Evolutionary conservation across 1,284 basidiomycete species (phyloP), one percentile per base, ranked within the genome.

Genomic region (Sporisorium scitamineum): DNA sequence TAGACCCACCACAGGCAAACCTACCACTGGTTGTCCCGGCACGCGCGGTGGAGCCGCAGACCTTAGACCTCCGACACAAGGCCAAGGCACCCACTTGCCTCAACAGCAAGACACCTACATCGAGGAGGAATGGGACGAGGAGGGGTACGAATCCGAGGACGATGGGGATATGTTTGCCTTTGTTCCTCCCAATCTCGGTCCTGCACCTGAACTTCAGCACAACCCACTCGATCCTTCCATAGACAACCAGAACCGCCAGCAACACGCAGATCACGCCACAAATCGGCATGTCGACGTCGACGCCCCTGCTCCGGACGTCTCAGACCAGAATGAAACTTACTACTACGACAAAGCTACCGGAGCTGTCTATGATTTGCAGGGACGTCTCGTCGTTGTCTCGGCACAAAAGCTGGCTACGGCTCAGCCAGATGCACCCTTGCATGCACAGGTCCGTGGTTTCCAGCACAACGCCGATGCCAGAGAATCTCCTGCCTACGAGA

Each of bases 121-220:
- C 10, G 54, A 77, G 31, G 70, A 78, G 24, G 73, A 81, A 29
- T 72, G 66, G 63, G 72, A 78, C 34, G 80, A 82, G 20, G 75
- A 82, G 14, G 78, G 80, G 31, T 79, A 83, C 48, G 78, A 83
- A 50, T 76, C 70, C 26, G 79, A 78, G 8, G 80, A 84, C 34
- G 82, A 84, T 20, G 83, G 78, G 3, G 78, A 82, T 41, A 80
- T 85, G 37, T 85, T 85, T 71, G 84, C 84, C 20, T 85, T 84
- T 42, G 73, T 79, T 13, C 81, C 79, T 32, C 79, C 76, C 32
- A 69, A 76, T 45, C 72, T 78, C 39, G 76, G 76, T 2, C 76
- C 76, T 2, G 68, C 76, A 7, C 71, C 71, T 8, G 63, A 75
- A 31, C 62, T 76, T 10, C 65, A 71, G 22, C 54, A 64, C 16